Percentiles rank a stretch among this genome's conserved stretches.
phyloP scores from a whole-genome alignment of 352 stramenopile species.

The Globisporangium splendens region DNA sequence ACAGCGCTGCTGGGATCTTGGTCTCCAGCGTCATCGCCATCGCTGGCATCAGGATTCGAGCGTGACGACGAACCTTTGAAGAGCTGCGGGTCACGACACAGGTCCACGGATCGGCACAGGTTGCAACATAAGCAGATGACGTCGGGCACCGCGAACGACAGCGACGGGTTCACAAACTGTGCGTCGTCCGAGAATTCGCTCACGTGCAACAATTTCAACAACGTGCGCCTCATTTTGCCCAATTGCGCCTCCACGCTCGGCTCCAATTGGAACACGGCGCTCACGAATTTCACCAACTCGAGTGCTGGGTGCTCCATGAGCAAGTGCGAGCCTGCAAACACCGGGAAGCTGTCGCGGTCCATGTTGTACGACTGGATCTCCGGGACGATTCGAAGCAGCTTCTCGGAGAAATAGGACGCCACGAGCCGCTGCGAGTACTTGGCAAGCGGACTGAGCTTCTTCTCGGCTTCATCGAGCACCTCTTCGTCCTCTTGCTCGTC shows the following conservation, averaged over 20 bases:
- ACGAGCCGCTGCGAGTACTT: conserved; percentile 76
- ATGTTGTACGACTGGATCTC: conserved; percentile 77
- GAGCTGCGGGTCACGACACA: conserved; percentile 92
- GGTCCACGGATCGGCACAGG: conserved; percentile 94
- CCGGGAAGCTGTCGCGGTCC: conserved; percentile 66
- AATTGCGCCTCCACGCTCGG: conserved; percentile 88
- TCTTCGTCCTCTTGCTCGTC: conserved; percentile 41
- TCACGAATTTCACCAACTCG: conserved; percentile 97
- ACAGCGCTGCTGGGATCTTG: conserved; percentile 14
- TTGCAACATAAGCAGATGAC: conserved; percentile 97
- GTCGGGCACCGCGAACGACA: conserved; percentile 95
- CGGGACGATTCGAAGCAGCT: conserved; percentile 70
- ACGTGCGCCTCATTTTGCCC: conserved; percentile 87
- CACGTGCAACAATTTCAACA: conserved; percentile 81
- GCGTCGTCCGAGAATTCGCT: conserved; percentile 81
- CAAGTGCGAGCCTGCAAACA: conserved; percentile 85
- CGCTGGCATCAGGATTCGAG: conserved; percentile 19
- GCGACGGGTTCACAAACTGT: conserved; percentile 92
- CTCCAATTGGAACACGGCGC: conserved; percentile 92
- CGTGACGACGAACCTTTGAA: conserved; percentile 67
- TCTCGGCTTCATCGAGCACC: conserved; percentile 22
- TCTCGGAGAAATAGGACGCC: conserved; percentile 70
- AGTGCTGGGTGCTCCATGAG: conserved; percentile 85
- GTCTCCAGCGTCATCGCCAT: conserved; percentile 21
- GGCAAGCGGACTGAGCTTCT: conserved; percentile 47